Evolutionary conservation across 2,329 filamentous ascomycete genomes (phyloP), one percentile per base, ranked within the genome.

Genomic region (Penicillium sp.): DNA sequence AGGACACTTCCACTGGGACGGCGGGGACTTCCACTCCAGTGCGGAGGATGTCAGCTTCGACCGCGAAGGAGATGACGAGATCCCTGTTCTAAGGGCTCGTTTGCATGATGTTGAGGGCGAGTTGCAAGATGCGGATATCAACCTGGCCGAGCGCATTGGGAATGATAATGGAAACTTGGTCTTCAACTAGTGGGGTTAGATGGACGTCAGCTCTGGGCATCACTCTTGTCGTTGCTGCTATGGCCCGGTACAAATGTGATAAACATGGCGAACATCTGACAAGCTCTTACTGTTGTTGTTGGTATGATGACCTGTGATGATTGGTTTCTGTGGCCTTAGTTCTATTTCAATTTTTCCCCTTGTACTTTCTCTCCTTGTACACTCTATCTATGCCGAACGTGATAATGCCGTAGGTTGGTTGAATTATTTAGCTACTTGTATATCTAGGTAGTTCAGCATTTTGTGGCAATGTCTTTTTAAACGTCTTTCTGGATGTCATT

Each of bases 131-230:
- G 69, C 74, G 37, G 76, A 86, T 61, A 59, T 86, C 60, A 85
- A 86, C 73, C 76, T 86, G 6, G 67, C 77, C 3, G 81, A 84
- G 76, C 73, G 79, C 55, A 75, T 86, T 51, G 68, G 69, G 55
- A 86, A 86, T 70, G 61, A 78, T 21, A 66, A 81, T 60, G 83
- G 83, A n/a, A 29, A 55, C 1, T 74, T 83, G 55, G 49, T 58
- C 52, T 78, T 72, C 35, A 31, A 39, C 25, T 50, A 51, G 16
- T 8, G 10, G 18, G 3, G 2, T 23, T 18, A 25, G 6, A 18
- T 4, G 16, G 16, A 21, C 9, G 16, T 21, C 4, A 27, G 9
- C 15, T 8, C 4, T 41, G 23, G n/a, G 27, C 15, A 12, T 4
- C 12, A 25, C n/a, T 2, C 18, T n/a, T 23, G 21, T 27, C 38